A percentile compares a stretch with the other conserved stretches of the same genome.
Conservation (phyloP, 2,329 filamentous ascomycete genomes). For the Camillea tinctor region DNA sequence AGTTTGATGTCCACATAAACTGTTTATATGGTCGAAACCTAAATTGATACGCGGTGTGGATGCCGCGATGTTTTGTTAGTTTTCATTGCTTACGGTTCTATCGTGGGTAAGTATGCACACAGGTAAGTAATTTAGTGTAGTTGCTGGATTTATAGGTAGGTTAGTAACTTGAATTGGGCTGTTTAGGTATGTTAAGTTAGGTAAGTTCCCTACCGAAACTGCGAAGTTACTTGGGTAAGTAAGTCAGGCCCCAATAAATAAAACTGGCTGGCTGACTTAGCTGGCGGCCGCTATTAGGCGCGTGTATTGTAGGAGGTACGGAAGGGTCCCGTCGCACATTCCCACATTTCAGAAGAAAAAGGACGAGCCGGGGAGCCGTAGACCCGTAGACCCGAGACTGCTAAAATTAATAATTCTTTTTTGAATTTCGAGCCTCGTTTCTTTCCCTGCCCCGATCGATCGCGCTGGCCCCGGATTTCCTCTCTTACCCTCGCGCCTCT, state of each 20-base stretch:
- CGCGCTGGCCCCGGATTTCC: not conserved
- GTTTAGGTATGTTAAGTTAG: too few species aligned
- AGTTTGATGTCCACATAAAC: too few species aligned
- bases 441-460: slow-evolving; percentile 13
- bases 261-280: not conserved
- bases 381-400: slow-evolving; percentile 17
- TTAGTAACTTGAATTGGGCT: too few species aligned
- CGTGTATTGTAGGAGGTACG: slow-evolving; percentile 22
- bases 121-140: too few species aligned
- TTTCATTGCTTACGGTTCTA: too few species aligned
- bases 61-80: too few species aligned
- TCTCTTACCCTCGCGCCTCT: slow-evolving; percentile 6
- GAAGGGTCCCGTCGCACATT: slow-evolving; percentile 20
- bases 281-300: not conserved
- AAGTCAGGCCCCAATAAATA: not conserved
- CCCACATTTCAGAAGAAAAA: slow-evolving; percentile 19
- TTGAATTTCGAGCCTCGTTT: slow-evolving; percentile 5
- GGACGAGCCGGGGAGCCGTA: slow-evolving; percentile 23
- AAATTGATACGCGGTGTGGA: too few species aligned
- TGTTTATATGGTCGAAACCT: too few species aligned
- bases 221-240: not conserved
- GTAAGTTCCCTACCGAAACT: too few species aligned
- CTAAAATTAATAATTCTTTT: not conserved
- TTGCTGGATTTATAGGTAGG: too few species aligned
- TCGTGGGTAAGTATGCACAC: too few species aligned